Conservation (phyloP, 371 early-diverging fungal species). For the Paraphysoderma sedebokerense region DNA sequence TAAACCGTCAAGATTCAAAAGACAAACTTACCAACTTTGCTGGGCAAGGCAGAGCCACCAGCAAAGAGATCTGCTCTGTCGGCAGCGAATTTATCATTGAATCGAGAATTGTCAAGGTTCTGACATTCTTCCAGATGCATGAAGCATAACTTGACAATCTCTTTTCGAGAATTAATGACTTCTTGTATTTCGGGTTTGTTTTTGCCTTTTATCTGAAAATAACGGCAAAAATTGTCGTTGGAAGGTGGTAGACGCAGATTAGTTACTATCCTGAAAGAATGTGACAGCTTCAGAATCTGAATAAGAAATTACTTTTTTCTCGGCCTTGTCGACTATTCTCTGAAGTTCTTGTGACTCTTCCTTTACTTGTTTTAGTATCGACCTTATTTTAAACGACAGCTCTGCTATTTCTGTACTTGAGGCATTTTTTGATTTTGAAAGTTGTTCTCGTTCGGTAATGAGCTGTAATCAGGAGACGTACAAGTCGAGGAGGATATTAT, state of each 20-base stretch:
- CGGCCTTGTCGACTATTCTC: slow-evolving; percentile 24
- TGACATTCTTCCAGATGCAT: slow-evolving; percentile 32
- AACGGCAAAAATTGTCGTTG: background rate
- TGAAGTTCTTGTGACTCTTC: slow-evolving; percentile 15
- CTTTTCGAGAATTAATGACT: slow-evolving; percentile 10
- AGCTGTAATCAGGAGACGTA: too few species aligned
- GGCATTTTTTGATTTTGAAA: too few species aligned
- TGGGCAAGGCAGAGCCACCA: too few species aligned
- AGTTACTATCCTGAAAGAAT: too few species aligned
- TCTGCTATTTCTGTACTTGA: slow-evolving; percentile 33
- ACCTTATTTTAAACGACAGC: slow-evolving; percentile 24
- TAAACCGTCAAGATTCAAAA: too few species aligned
- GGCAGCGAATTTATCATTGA: slow-evolving; percentile 16
- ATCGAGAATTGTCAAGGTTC: slow-evolving; percentile 25
- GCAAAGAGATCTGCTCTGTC: slow-evolving; percentile 21
- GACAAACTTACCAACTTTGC: too few species aligned
- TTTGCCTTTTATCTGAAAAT: slow-evolving; percentile 6
- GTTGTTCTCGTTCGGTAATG: too few species aligned
- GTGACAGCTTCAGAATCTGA: too few species aligned
- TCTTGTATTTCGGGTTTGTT: slow-evolving; percentile 16
- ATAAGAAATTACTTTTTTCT: slow-evolving; percentile 15
- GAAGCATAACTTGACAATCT: slow-evolving; percentile 20
- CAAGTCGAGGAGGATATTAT: too few species aligned
- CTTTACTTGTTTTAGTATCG: slow-evolving; percentile 17
- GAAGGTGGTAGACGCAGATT: background rate